phyloP scores from a whole-genome alignment of 106 monocot genomes.

The Platanthera guangdongensis region DNA sequence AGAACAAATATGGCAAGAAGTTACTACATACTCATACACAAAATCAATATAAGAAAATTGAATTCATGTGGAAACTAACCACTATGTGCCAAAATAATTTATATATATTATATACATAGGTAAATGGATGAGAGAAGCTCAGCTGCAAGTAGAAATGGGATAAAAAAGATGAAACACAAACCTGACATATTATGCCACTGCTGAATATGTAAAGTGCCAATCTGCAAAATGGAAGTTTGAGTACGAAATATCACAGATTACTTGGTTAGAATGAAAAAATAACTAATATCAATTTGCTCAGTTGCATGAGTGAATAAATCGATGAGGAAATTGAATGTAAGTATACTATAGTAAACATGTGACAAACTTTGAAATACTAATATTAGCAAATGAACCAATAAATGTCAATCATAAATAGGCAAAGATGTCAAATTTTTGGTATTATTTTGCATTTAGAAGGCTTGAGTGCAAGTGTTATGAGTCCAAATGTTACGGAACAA shows the following conservation, averaged over 20 bases:
- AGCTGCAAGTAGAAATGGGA: not conserved
- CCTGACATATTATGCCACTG: slow-evolving; percentile 66
- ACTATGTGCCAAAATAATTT: not conserved
- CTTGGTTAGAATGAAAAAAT: not conserved
- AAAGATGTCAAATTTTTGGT: not conserved
- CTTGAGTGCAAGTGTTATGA: not conserved
- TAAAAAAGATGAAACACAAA: slow-evolving; percentile 14
- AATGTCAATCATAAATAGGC: not conserved
- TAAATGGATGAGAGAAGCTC: not conserved
- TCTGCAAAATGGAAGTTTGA: slow-evolving; percentile 36
- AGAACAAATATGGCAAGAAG: not conserved
- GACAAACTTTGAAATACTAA: not conserved
- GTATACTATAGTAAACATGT: not conserved
- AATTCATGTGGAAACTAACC: not conserved
- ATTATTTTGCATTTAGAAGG: not conserved
- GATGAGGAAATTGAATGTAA: not conserved
- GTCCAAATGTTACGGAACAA: no score
- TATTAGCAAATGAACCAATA: not conserved
- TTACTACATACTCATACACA: slow-evolving; percentile 3
- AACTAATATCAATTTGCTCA: not conserved
- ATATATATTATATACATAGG: not conserved
- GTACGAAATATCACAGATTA: not conserved
- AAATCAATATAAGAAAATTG: not conserved
- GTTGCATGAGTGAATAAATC: not conserved
- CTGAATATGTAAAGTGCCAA: slow-evolving; percentile 53